Base-by-base conservation (phyloP, 495 filamentous ascomycete genomes). In the Penicillium macrosclerotiorum region DNA sequence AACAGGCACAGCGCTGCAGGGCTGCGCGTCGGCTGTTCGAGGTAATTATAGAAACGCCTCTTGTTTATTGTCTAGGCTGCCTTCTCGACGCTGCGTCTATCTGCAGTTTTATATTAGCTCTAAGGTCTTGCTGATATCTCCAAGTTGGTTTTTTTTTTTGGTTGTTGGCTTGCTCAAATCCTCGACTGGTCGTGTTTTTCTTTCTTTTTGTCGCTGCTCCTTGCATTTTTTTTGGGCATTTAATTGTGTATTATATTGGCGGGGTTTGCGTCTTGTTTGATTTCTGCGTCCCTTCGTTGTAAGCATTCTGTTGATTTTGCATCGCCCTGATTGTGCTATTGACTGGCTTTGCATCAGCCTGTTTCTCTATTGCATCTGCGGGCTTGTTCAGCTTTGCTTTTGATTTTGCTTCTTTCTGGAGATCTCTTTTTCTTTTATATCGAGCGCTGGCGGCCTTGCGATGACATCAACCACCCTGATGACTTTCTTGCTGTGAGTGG, bases 401-500 rank as follows among this genome's bases (percentile, higher is more conserved):
- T 51, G n/a, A n/a, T n/a, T n/a, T n/a, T n/a, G n/a, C n/a, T n/a
- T n/a, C n/a, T n/a, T n/a, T n/a, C n/a, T n/a, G n/a, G n/a, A n/a
- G n/a, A n/a, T n/a, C n/a, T n/a, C n/a, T n/a, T n/a, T n/a, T n/a
- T n/a, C n/a, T 26, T 24, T 32, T 42, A 11, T 37, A 26, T 46
- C 23, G 12, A 52, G 37, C 41, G 37, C 40, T 37, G 33, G 16
- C 48, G 38, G 37, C 31, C 32, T 54, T 52, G 49, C 45, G n/a
- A 88, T 86, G 83, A 71, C 77, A 30, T 83, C 77, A n/a, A 86
- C 82, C n/a, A 85, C 84, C 17, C 77, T 88, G 57, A 82, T 86
- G 70, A 86, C 84, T 45, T 87, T 87, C 54, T 72, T 85, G 66
- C 63, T 88, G 84, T 86, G 71, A 82, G 82, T 80, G 13, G 16